These are phyloP conservation scores for Hygrophila difformis DNA, from an alignment of 257 asterid genomes.

Conservation along the genomic window DNA sequence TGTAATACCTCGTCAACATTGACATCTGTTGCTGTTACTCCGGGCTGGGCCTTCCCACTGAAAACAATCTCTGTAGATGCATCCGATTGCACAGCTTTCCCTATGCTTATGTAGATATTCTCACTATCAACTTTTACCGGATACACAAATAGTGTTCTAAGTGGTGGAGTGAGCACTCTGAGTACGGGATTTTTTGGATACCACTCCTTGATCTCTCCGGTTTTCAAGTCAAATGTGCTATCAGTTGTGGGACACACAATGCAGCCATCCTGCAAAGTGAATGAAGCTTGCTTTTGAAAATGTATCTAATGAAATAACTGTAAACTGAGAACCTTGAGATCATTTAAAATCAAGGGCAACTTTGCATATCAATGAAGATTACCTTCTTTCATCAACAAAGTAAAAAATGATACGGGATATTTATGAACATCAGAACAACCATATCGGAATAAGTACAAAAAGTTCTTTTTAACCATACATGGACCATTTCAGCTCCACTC, in stretches of 20 bases:
- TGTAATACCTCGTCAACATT: conserved; percentile 80
- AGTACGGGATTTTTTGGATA: conserved; percentile 85
- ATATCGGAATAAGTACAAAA: no score
- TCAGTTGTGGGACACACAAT: conserved; percentile 90
- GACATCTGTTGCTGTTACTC: conserved; percentile 74
- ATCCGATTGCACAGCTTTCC: conserved; percentile 27
- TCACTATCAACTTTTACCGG: conserved; percentile 60
- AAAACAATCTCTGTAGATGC: conserved; percentile 79
- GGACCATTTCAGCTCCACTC: no score
- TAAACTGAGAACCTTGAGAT: no score
- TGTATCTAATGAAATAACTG: no score
- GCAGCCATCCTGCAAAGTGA: conserved; percentile 66
- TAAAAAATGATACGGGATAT: no score
- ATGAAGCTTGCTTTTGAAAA: no score
- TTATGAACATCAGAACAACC: no score
- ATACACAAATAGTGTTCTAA: conserved; percentile 51
- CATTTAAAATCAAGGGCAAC: no score
- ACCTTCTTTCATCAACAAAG: no score
- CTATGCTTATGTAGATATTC: conserved; percentile 58
- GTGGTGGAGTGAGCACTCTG: conserved; percentile 79
- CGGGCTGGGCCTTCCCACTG: conserved; percentile 97
- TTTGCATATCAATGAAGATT: no score
- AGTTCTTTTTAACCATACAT: no score
- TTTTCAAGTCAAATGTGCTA: conserved; percentile 74
- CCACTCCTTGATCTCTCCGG: conserved; percentile 89